A percentile compares a stretch with the other conserved stretches of the same genome.
Evolutionary conservation across 2,329 filamentous ascomycete genomes (phyloP).

Genomic region (Dactylellina cionopaga): DNA sequence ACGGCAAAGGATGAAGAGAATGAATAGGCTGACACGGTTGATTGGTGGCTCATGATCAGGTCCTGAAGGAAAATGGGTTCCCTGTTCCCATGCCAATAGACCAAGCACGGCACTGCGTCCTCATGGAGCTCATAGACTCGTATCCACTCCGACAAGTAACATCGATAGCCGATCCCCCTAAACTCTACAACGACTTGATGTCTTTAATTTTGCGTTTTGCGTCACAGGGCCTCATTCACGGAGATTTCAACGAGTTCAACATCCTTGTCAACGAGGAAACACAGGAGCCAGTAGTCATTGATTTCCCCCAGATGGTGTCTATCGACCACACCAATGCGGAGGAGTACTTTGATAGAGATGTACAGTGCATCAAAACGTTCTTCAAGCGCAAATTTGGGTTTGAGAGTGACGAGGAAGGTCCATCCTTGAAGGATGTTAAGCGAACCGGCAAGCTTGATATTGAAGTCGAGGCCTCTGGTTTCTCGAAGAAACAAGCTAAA

Average conservation of each 20-base stretch:
- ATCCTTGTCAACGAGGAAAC: constrained; percentile 85
- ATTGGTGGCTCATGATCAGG: constrained; percentile 42
- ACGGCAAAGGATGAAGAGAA: neutral
- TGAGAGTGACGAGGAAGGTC: constrained; percentile 80
- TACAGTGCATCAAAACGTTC: constrained; percentile 93
- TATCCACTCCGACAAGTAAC: constrained; percentile 91
- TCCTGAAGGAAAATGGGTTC: constrained; percentile 82
- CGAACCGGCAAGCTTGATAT: constrained; percentile 79
- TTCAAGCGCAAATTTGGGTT: constrained; percentile 92
- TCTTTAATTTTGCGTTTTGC: constrained; percentile 84
- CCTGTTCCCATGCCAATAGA: constrained; percentile 86
- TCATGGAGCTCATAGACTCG: constrained; percentile 93
- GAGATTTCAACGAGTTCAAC: constrained; percentile 99
- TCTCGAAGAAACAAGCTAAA: constrained; percentile 96
- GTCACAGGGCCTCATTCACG: constrained; percentile 88
- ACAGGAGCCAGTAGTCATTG: constrained; percentile 79
- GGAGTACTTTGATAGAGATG: constrained; percentile 97
- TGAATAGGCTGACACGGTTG: constrained; percentile 12
- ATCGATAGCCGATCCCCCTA: constrained; percentile 80
- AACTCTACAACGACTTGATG: constrained; percentile 92
- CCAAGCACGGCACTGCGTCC: constrained; percentile 92
- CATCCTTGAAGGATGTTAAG: constrained; percentile 87
- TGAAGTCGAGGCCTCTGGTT: constrained; percentile 88
- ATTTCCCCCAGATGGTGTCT: constrained; percentile 98
- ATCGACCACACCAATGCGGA: constrained; percentile 93